Conservation (phyloP, 2,329 filamentous ascomycete species). For the Cladosporium colombiae region DNA sequence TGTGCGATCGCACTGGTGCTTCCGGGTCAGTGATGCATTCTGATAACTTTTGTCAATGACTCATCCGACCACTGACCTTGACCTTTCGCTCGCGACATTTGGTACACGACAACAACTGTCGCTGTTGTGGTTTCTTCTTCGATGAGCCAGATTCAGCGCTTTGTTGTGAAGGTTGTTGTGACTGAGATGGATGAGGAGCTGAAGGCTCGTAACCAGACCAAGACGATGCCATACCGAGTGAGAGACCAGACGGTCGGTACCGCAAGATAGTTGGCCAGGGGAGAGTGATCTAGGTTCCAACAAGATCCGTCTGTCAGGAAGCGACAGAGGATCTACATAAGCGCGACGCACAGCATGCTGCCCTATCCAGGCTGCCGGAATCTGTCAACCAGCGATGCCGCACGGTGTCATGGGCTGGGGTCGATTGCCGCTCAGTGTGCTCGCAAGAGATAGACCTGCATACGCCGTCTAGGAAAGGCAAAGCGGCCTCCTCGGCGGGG, state of each 20-base stretch:
- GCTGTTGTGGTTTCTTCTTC: slow-evolving; percentile 43
- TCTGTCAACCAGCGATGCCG: slow-evolving; percentile 20
- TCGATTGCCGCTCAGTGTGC: slow-evolving; percentile 8
- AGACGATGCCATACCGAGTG: slow-evolving; percentile 30
- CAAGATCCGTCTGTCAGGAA: slow-evolving; percentile 21
- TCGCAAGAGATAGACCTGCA: slow-evolving; percentile 17
- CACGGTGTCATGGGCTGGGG: slow-evolving; percentile 13
- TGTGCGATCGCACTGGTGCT: slow-evolving; percentile 48
- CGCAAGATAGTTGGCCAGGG: neutral
- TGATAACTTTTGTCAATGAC: neutral
- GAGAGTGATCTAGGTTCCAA: slow-evolving; percentile 16
- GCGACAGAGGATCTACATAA: slow-evolving; percentile 31
- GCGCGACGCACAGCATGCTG: slow-evolving; percentile 34
- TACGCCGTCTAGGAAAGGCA: slow-evolving; percentile 7
- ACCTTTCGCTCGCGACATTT: slow-evolving; percentile 53
- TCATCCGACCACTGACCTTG: slow-evolving; percentile 40
- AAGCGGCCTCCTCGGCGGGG: slow-evolving; percentile 7
- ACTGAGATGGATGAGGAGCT: slow-evolving; percentile 26
- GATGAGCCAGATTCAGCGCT: slow-evolving; percentile 19
- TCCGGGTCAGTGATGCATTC: slow-evolving; percentile 18
- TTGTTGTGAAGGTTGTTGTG: slow-evolving; percentile 26
- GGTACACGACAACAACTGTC: slow-evolving; percentile 51
- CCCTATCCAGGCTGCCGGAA: slow-evolving; percentile 31
- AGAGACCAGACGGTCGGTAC: slow-evolving; percentile 13
- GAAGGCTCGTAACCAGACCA: slow-evolving; percentile 33